Evolutionary conservation across 2,329 filamentous ascomycete species (phyloP), one percentile per base, ranked within the genome.

Genomic region (Colletotrichum costaricense): DNA sequence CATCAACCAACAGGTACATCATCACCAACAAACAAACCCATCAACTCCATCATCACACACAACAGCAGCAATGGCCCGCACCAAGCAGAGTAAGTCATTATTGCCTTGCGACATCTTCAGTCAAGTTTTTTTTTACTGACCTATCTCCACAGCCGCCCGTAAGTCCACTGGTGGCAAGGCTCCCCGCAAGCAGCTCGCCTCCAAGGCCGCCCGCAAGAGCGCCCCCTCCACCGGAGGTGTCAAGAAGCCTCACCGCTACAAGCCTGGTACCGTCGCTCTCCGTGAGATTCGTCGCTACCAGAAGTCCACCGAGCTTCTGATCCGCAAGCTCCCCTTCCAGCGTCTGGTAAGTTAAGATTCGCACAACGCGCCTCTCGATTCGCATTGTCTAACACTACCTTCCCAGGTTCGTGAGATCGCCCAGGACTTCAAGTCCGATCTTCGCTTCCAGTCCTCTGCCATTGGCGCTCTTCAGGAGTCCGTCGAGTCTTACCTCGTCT

Each of bases 161-260:
- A 92, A 98, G 90, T 93, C 92, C 85, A 93, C 92, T 81, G 92
- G 92, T 91, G 92, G 92, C 89, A 93, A 93, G 89, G 92, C 92
- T 79, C 91, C 91, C 76, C 91, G 92, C 87, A 99, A 99, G 94
- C 95, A 98, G 92, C 95, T 98, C 83, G 96, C 96, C 81, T 98
- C 95, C 90, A 98, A 98, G 94, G 97, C 96, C 79, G 96, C 97
- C 82, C 95, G 97, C 89, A 99, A 99, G 93, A 95, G 93, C 81
- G 96, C 97, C 75, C 97, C 97, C 80, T 98, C 95, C 76, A 98
- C 97, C 85, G 97, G 96, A 82, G 94, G 94, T 92, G 94, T 96
- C 91, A 97, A 97, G 94, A 97, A 97, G 93, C 94, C 94, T 87
- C 94, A 95, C 88, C 90, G 94, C 82, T 87, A 94, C 84, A 94